These are phyloP conservation scores for Scedosporium dehoogii DNA, from an alignment of 2,329 filamentous ascomycete genomes.

Conservation along the genomic window DNA sequence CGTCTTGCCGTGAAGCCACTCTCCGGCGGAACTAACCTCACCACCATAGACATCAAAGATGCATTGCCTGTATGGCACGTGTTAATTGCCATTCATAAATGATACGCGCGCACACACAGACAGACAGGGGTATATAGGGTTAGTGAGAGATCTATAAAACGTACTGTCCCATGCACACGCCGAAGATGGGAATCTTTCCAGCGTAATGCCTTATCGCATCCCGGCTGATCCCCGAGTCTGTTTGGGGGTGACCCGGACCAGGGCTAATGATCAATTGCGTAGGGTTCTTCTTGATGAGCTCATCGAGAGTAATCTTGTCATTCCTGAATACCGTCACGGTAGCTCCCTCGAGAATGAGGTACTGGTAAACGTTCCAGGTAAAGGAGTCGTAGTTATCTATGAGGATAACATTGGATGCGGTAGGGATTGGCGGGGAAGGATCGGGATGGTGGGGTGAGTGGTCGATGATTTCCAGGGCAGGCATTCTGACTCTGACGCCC, in stretches of 20 bases:
- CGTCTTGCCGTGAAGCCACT: slow-evolving; percentile 96
- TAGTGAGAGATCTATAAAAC: slow-evolving; percentile 20
- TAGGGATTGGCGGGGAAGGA: slow-evolving; percentile 60
- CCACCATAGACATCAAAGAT: slow-evolving; percentile 93
- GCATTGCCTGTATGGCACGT: slow-evolving; percentile 56
- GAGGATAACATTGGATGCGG: slow-evolving; percentile 81
- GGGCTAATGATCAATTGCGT: slow-evolving; percentile 94
- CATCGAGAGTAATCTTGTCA: slow-evolving; percentile 78
- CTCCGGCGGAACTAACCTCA: slow-evolving; percentile 81
- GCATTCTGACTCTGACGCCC: slow-evolving; percentile 28
- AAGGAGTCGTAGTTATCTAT: slow-evolving; percentile 99
- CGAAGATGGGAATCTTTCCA: slow-evolving; percentile 88
- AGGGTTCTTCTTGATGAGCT: slow-evolving; percentile 73
- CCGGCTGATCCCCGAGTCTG: slow-evolving; percentile 87
- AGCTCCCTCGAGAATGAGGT: slow-evolving; percentile 91
- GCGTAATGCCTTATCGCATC: slow-evolving; percentile 85
- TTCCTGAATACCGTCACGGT: slow-evolving; percentile 85
- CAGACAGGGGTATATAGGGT: not conserved
- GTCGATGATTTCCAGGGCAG: slow-evolving; percentile 49
- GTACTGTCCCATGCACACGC: slow-evolving; percentile 97
- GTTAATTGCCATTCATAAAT: slow-evolving; percentile 3
- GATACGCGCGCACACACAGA: not conserved
- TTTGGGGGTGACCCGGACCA: slow-evolving; percentile 83
- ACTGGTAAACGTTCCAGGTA: slow-evolving; percentile 99
- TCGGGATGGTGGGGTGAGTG: slow-evolving; percentile 81